A percentile compares a stretch with the other conserved stretches of the same genome.
Conservation (phyloP, 148 eudicot species). For the Cornus kousa region DNA sequence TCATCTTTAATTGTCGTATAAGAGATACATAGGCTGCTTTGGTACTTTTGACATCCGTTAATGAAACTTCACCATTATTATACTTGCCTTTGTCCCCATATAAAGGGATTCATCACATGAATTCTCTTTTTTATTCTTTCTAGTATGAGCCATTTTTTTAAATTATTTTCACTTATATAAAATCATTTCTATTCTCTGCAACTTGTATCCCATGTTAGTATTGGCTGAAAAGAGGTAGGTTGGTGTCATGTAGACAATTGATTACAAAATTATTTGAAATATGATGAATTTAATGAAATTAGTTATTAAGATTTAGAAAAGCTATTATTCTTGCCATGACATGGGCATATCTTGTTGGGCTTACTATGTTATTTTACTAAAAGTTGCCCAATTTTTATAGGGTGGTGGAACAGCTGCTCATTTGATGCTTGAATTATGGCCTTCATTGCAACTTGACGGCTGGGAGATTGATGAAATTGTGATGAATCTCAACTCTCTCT, state of each 20-base stretch:
- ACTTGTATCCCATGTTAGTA: background rate
- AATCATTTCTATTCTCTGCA: background rate
- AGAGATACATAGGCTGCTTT: background rate
- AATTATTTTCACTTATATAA: background rate
- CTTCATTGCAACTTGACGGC: constrained; percentile 65
- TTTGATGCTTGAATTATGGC: constrained; percentile 72
- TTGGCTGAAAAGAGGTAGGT: no score
- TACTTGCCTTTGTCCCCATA: no score
- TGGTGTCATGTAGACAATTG: no score
- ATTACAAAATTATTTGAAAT: no score
- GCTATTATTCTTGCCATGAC: background rate
- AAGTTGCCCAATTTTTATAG: constrained; percentile 31
- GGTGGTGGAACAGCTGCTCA: constrained; percentile 88
- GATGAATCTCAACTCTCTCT: constrained; percentile 12
- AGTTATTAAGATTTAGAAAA: background rate
- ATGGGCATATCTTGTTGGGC: background rate
- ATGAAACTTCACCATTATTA: no score
- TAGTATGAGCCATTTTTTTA: background rate
- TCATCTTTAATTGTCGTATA: background rate
- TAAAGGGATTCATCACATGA: no score
- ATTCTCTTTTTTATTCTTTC: no score
- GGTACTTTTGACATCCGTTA: background rate
- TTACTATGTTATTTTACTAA: constrained; percentile 2
- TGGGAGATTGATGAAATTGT: constrained; percentile 89
- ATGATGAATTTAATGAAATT: background rate